Evolutionary conservation across 768 basidiomycete species (phyloP).

Genomic region (Leccinellum albellum): DNA sequence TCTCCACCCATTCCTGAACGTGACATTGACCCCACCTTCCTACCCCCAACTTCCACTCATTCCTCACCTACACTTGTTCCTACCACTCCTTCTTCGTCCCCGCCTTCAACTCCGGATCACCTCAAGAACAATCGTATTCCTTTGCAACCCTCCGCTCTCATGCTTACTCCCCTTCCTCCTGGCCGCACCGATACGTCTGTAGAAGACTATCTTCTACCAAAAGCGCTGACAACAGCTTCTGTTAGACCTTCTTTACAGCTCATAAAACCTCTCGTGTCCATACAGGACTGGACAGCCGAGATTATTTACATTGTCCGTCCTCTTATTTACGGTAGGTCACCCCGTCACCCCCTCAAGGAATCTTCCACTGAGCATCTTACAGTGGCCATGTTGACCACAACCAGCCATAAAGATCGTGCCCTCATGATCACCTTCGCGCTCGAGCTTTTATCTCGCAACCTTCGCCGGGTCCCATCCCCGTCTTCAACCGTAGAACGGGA

Average conservation of each 20-base stretch:
- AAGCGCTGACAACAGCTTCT: slow-evolving; percentile 68
- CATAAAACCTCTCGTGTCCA: slow-evolving; percentile 53
- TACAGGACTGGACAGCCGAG: slow-evolving; percentile 76
- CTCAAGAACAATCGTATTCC: slow-evolving; percentile 73
- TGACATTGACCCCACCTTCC: slow-evolving; percentile 73
- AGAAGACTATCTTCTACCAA: slow-evolving; percentile 80
- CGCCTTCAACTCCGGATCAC: slow-evolving; percentile 70
- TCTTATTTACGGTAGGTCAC: slow-evolving; percentile 64
- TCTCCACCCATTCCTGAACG: slow-evolving; percentile 82
- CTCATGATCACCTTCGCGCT: slow-evolving; percentile 61
- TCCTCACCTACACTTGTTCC: slow-evolving; percentile 61
- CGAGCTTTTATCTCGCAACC: slow-evolving; percentile 69
- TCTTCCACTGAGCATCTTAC: slow-evolving; percentile 1
- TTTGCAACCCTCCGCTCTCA: slow-evolving; percentile 59
- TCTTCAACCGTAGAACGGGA: slow-evolving; percentile 63
- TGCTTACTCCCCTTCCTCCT: slow-evolving; percentile 48
- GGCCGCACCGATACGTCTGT: slow-evolving; percentile 52
- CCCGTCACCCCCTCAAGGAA: slow-evolving; percentile 6
- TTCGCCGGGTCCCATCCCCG: slow-evolving; percentile 63
- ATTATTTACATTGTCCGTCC: slow-evolving; percentile 68
- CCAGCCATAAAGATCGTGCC: slow-evolving; percentile 46
- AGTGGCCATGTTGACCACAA: slow-evolving; percentile 25
- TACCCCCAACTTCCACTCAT: slow-evolving; percentile 50
- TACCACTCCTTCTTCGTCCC: slow-evolving; percentile 53
- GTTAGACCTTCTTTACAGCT: slow-evolving; percentile 71